phyloP scores from a whole-genome alignment of 805 yeast genomes.

The Vanderwaltozyma yarrowii region DNA sequence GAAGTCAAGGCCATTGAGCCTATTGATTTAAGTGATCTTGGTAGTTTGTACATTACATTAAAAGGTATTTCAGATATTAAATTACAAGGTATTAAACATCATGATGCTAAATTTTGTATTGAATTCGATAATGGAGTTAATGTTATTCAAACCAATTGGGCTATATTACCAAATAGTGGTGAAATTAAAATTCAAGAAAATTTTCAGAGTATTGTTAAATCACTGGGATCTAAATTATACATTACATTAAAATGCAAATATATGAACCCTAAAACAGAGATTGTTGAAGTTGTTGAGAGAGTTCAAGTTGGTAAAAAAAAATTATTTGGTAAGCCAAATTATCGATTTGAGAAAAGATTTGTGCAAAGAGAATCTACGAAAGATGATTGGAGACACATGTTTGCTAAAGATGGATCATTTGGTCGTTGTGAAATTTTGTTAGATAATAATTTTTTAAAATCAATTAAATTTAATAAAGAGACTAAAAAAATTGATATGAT shows the following conservation, averaged over 20 bases:
- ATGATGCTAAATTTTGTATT: constrained; percentile 40
- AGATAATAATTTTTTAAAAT: constrained; percentile 9
- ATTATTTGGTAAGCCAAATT: constrained; percentile 27
- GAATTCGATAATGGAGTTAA: constrained; percentile 19
- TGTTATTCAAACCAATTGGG: constrained; percentile 41
- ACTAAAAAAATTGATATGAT: constrained; percentile 16
- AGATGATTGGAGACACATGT: constrained; percentile 52
- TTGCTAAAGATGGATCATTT: constrained; percentile 85
- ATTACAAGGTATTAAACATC: constrained; percentile 37
- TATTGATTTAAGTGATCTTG: constrained; percentile 21
- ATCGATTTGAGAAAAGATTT: constrained; percentile 33
- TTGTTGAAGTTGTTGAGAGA: constrained; percentile 52
- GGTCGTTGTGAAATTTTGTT: constrained; percentile 59
- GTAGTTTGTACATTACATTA: constrained; percentile 45
- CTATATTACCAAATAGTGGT: constrained; percentile 21
- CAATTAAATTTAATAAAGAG: constrained; percentile 7
- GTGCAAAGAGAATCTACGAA: constrained; percentile 38
- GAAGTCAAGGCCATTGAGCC: background rate
- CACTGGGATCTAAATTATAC: constrained; percentile 41
- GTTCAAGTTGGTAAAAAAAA: constrained; percentile 33
- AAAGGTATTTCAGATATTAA: constrained; percentile 36
- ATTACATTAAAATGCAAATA: constrained; percentile 65
- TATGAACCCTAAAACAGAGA: constrained; percentile 34
- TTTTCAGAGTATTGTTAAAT: constrained; percentile 46
- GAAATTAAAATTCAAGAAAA: constrained; percentile 49